Percentiles rank a stretch among this genome's conserved stretches.
These are phyloP conservation scores for Mycena alexandri DNA, from an alignment of 768 basidiomycete species.

Conservation along the genomic window DNA sequence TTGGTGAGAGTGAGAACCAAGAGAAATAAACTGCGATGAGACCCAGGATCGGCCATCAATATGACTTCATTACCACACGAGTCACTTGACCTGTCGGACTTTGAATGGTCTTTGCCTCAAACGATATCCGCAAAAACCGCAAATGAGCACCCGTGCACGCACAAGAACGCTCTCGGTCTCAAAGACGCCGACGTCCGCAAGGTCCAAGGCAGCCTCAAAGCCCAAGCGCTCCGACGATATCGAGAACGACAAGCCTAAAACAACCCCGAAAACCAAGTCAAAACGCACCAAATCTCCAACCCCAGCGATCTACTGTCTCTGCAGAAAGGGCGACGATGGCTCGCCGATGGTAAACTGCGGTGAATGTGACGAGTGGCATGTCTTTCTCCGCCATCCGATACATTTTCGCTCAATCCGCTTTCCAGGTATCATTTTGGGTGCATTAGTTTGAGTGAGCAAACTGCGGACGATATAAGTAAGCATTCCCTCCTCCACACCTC, in stretches of 20 bases:
- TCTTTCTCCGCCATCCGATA: conserved; percentile 20
- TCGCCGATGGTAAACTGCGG: conserved; percentile 85
- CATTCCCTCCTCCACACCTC: conserved; percentile 38
- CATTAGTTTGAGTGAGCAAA: conserved; percentile 68
- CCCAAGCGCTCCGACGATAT: conserved; percentile 22
- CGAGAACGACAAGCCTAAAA: conserved; percentile 37
- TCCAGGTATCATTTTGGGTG: conserved; percentile 89
- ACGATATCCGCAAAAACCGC: conserved; percentile 16
- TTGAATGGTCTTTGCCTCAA: neutral
- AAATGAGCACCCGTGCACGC: conserved; percentile 21
- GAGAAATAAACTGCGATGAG: no score
- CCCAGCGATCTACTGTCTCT: conserved; percentile 65
- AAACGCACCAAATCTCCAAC: conserved; percentile 37
- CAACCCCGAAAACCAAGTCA: conserved; percentile 22
- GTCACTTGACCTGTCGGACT: neutral
- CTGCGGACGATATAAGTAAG: conserved; percentile 87
- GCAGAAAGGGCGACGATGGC: conserved; percentile 79
- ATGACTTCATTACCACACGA: conserved; percentile 1
- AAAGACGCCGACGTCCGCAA: conserved; percentile 3
- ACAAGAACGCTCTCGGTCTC: conserved; percentile 13
- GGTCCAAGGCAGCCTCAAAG: conserved; percentile 14
- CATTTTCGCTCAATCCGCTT: conserved; percentile 21
- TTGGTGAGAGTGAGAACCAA: no score
- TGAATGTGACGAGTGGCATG: conserved; percentile 80
- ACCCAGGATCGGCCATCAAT: neutral